Conservation (phyloP, 164 flowering plant species). For the Dillenia turbinata region DNA sequence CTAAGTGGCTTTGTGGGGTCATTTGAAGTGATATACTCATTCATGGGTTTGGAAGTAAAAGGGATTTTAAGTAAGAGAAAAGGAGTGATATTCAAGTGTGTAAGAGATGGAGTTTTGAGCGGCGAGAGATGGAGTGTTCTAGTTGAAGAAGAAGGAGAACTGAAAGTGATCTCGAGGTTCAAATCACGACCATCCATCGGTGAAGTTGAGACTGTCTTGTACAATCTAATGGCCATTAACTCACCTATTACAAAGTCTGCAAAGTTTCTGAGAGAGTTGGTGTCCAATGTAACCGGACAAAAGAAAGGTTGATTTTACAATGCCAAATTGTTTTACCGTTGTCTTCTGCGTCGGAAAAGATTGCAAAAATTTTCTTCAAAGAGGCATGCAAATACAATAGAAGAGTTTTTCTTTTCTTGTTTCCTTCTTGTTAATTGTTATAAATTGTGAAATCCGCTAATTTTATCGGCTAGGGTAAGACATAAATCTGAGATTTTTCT, state of each 20-base stretch:
- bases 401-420: no score
- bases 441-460: no score
- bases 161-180: conserved; percentile 64
- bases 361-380: no score
- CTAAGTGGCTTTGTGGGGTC: conserved; percentile 55
- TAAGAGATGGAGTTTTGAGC: conserved; percentile 54
- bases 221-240: conserved; percentile 77
- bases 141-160: conserved; percentile 69
- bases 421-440: no score
- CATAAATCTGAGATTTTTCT: no score
- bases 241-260: conserved; percentile 84
- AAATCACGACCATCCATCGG: conserved; percentile 55
- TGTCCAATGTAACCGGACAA: conserved; percentile 66
- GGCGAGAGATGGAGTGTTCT: conserved; percentile 64
- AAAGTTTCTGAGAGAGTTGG: conserved; percentile 64
- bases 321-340: no score
- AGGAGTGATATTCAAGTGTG: conserved; percentile 64
- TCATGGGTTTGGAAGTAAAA: conserved; percentile 73
- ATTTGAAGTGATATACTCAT: conserved; percentile 80
- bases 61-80: conserved; percentile 70
- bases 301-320: conserved; percentile 18
- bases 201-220: conserved; percentile 82
- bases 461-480: no score
- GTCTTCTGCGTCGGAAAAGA: no score
- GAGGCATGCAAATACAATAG: no score